Conservation (phyloP, 1,284 basidiomycete species). For the Ceratobasidium sp. region DNA sequence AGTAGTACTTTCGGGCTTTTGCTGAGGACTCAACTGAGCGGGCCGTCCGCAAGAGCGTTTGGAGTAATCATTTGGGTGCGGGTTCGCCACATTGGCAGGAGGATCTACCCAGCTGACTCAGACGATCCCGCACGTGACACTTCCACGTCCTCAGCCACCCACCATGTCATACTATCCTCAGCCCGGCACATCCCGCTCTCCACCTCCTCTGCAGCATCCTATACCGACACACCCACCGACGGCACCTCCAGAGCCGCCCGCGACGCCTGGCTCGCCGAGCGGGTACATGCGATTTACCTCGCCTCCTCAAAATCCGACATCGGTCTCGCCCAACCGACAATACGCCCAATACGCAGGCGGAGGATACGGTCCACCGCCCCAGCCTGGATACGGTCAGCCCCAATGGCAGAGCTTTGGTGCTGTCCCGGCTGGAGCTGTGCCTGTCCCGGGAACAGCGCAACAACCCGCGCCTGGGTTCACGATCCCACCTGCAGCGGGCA, state of each 20-base stretch:
- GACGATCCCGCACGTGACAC: slow-evolving; percentile 38
- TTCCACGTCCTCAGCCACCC: slow-evolving; percentile 28
- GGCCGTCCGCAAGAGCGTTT: too few species aligned
- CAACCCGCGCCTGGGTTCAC: slow-evolving; percentile 37
- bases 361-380: slow-evolving; percentile 31
- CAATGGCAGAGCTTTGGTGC: slow-evolving; percentile 38
- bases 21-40: too few species aligned
- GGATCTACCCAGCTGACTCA: too few species aligned
- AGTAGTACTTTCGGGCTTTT: too few species aligned
- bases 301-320: slow-evolving; percentile 36
- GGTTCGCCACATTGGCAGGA: too few species aligned
- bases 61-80: too few species aligned
- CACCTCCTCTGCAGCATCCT: slow-evolving; percentile 71
- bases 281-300: slow-evolving; percentile 74
- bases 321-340: slow-evolving; percentile 41
- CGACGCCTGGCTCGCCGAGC: slow-evolving; percentile 76
- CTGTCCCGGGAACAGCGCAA: slow-evolving; percentile 29
- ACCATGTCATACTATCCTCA: slow-evolving; percentile 38
- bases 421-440: slow-evolving; percentile 40
- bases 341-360: slow-evolving; percentile 34
- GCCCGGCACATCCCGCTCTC: slow-evolving; percentile 32
- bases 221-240: slow-evolving; percentile 89
- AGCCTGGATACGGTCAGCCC: slow-evolving; percentile 42
- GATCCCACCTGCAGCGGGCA: slow-evolving; percentile 55
- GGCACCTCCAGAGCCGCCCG: slow-evolving; percentile 85